Evolutionary conservation across 768 basidiomycete genomes (phyloP), one percentile per base, ranked within the genome.

Genomic region (Phylloporus rhodoxanthus): DNA sequence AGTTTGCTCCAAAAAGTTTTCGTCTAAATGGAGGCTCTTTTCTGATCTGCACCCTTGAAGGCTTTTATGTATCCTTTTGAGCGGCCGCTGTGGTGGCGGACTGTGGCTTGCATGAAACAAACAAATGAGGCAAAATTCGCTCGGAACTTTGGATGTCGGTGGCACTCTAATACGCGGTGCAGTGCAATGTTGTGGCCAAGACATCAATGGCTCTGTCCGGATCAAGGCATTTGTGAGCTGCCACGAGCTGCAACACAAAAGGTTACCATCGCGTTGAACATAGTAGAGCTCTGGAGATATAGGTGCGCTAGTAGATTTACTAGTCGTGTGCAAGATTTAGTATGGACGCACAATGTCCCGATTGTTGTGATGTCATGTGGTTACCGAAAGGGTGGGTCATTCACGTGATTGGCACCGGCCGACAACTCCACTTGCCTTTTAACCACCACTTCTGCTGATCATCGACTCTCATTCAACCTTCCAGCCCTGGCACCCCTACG

Each of bases 401-500:
- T 1, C 58, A 60, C 59, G 59, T 60, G 57, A 54, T 59, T 48
- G 8, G 11, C 8, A 33, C n/a, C n/a, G n/a, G n/a, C n/a, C n/a
- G n/a, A n/a, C n/a, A n/a, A n/a, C n/a, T n/a, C n/a, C n/a, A n/a
- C n/a, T n/a, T 39, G 17, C 38, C 28, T 51, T 53, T 46, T 50
- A 48, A 49, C 38, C 43, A 21, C 30, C 45, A 47, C 37, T 41
- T 13, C 40, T 47, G 7, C 25, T 32, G 11, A 30, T 30, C 40
- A 13, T 4, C n/a, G n/a, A n/a, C n/a, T n/a, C 23, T 11, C 45
- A 26, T 21, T 26, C 21, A 42, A 38, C 17, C 40, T 44, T 41
- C 44, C 56, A 54, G 21, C 11, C 34, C 61, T 64, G 61, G 61
- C 56, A 53, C 1, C 48, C 54, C 50, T 51, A 49, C 61, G 45